Percentiles rank a stretch among this genome's conserved stretches.
phyloP scores from a whole-genome alignment of 1,284 basidiomycete genomes.

The Serendipita sp. region DNA sequence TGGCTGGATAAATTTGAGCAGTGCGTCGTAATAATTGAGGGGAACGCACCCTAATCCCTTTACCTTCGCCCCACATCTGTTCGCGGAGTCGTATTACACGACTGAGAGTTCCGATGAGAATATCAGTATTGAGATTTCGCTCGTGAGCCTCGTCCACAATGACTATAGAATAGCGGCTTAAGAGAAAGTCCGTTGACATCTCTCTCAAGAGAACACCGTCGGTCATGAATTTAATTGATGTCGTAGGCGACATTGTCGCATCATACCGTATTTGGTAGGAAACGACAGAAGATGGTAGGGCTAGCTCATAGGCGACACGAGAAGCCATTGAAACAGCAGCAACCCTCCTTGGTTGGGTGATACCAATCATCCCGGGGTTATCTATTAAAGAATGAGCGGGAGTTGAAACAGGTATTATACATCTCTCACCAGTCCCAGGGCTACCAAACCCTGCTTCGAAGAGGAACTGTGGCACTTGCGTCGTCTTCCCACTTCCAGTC shows the following conservation, averaged over 20 bases:
- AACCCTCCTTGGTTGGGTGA: constrained; percentile 95
- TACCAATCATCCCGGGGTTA: constrained; percentile 95
- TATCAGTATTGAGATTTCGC: constrained; percentile 95
- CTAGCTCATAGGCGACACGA: constrained; percentile 82
- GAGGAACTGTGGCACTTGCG: constrained; percentile 88
- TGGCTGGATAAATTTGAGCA: constrained; percentile 34
- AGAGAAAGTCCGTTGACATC: constrained; percentile 78
- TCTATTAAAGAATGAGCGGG: constrained; percentile 32
- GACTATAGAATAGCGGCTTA: constrained; percentile 84
- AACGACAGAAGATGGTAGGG: constrained; percentile 63
- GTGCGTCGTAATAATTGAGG: neutral
- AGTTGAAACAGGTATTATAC: neutral
- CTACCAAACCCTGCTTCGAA: constrained; percentile 93
- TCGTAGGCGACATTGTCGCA: constrained; percentile 76
- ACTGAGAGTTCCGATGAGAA: constrained; percentile 89
- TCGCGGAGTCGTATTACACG: constrained; percentile 82
- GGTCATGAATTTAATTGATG: constrained; percentile 98
- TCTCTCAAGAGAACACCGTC: constrained; percentile 95
- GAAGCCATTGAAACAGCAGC: constrained; percentile 93
- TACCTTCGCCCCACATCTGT: constrained; percentile 69
- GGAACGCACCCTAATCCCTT: constrained; percentile 44
- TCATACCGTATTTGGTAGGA: constrained; percentile 98
- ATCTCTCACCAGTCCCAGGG: constrained; percentile 49
- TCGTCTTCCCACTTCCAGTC: constrained; percentile 97
- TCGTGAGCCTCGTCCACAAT: constrained; percentile 98